A percentile compares a stretch with the other conserved stretches of the same genome.
Conservation (phyloP, 345 rosid species). For the Dipteronia dyeriana region DNA sequence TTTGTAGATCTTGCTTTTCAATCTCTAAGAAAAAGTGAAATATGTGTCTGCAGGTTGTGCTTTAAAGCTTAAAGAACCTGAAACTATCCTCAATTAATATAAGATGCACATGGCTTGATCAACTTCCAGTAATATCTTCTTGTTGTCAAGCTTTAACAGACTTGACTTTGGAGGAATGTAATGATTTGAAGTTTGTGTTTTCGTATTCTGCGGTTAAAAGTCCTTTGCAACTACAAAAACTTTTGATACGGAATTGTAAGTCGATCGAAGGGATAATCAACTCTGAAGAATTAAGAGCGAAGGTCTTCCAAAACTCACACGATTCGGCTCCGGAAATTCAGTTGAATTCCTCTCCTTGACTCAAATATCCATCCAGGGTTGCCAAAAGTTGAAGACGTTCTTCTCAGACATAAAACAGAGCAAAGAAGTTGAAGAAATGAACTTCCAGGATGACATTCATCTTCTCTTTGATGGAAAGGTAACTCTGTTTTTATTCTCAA, state of each 20-base stretch:
- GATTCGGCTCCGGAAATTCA: neutral
- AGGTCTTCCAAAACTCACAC: neutral
- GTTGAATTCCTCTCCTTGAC: neutral
- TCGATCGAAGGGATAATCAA: conserved; percentile 8
- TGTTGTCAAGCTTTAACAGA: neutral
- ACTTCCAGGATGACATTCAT: neutral
- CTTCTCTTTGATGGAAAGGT: neutral
- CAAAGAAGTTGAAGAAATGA: neutral
- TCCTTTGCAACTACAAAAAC: neutral
- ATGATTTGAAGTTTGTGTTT: conserved; percentile 3
- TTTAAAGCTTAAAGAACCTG: conserved; percentile 8
- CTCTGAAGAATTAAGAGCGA: neutral
- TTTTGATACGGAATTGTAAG: neutral
- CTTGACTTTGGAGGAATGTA: neutral
- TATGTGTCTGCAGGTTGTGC: neutral
- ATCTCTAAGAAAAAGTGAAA: neutral
- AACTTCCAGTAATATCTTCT: neutral
- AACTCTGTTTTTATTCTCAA: neutral
- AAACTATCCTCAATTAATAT: conserved; percentile 1
- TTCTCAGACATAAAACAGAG: neutral
- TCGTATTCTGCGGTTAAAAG: neutral
- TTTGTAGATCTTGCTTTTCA: no score
- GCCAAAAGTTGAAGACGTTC: neutral
- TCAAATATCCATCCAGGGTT: neutral
- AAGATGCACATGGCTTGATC: conserved; percentile 2